Evolutionary conservation across 2,329 filamentous ascomycete genomes (phyloP), one percentile per base, ranked within the genome.

Genomic region (Sclerotinia borealis): DNA sequence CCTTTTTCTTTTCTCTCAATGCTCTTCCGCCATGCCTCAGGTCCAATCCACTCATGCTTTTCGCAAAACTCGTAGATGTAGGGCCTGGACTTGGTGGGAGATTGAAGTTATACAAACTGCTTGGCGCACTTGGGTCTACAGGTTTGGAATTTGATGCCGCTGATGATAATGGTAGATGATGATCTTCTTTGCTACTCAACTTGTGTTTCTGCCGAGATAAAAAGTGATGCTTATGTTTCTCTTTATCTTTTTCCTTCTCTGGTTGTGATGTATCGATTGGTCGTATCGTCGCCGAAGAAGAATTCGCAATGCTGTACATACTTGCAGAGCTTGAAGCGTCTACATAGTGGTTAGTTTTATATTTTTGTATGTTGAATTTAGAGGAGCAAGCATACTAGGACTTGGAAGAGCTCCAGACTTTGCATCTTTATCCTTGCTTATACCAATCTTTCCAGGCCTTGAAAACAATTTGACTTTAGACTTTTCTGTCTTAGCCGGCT

Each of bases 401-500:
- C 89, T 92, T 1, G 89, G 88, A 29, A 91, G 75, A 1, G 87
- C 83, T 68, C 88, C 87, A 22, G 87, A 81, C 71, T 85, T 88
- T 8, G 80, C 68, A 11, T 91, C 88, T 68, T 79, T 81, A 41
- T 85, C 83, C 73, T 89, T 91, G 22, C 78, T 79, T 63, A 86
- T 85, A 58, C 84, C 83, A 63, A 92, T 90, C 76, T 88, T 92
- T 72, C 89, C 88, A 0, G 89, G 89, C 58, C 90, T 84, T 8
- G 88, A 91, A 73, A 93, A 93, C 34, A 93, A 80, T 78, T 93
- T 93, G 74, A 91, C 89, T 76, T 92, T 92, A 66, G 86, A 86
- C 75, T 91, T 90, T 70, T 91, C 87, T 34, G 83, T 79, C 70
- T 85, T 84, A 37, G 74, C 71, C 68, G 82, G 81, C 74, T 89